Evolutionary conservation across 768 basidiomycete genomes (phyloP).

Genomic region (Tricholoma terreum): DNA sequence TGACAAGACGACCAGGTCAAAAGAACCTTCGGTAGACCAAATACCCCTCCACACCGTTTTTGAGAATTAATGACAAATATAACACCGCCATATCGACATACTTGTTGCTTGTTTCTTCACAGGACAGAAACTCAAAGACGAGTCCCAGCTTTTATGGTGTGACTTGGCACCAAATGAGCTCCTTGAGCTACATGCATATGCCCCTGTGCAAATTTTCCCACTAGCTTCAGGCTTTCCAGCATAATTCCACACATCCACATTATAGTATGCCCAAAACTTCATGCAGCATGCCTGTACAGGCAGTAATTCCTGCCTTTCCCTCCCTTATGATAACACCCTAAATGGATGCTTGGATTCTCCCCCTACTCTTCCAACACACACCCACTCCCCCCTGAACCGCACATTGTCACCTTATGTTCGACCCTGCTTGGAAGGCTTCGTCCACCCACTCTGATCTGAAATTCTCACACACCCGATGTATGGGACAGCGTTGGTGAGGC

Average conservation of each 20-base stretch:
- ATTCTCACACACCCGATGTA: conserved; percentile 8
- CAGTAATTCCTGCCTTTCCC: conserved; percentile 9
- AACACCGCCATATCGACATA: conserved; percentile 24
- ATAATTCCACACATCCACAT: neutral
- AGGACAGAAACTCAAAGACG: conserved; percentile 68
- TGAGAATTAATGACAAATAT: conserved; percentile 9
- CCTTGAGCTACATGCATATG: conserved; percentile 56
- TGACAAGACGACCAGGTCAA: no score
- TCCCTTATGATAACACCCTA: neutral
- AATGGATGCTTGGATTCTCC: neutral
- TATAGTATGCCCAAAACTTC: neutral
- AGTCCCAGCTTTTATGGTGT: conserved; percentile 55
- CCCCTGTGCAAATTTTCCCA: neutral
- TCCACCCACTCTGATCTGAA: conserved; percentile 18
- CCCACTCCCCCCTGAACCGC: conserved; percentile 31
- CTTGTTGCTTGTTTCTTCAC: conserved; percentile 61
- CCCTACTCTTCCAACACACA: neutral
- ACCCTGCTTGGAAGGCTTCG: conserved; percentile 58
- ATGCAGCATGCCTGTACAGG: conserved; percentile 5
- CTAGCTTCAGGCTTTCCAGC: neutral
- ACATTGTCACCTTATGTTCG: conserved; percentile 39
- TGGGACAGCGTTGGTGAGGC: conserved; percentile 3
- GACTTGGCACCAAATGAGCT: conserved; percentile 60
- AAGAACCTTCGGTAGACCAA: no score
- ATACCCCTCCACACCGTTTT: no score